phyloP scores from a whole-genome alignment of 495 filamentous ascomycete species.

The Neurospora sp. region DNA sequence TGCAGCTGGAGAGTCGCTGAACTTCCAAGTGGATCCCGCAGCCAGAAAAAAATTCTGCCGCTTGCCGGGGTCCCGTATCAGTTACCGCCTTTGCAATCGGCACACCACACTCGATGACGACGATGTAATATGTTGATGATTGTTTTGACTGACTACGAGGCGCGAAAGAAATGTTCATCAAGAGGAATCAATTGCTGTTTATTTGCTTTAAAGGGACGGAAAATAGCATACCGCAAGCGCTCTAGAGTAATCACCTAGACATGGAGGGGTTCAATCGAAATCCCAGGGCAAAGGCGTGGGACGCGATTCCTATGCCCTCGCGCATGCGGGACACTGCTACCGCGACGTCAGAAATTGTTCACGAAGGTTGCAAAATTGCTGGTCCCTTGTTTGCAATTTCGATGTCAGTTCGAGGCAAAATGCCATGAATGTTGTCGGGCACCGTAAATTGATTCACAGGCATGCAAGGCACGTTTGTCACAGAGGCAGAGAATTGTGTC shows the following conservation, averaged over 20 bases:
- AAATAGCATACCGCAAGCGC: not conserved
- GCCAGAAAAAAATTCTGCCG: not conserved
- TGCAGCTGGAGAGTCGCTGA: not conserved
- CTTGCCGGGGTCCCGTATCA: not conserved
- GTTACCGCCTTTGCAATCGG: not conserved
- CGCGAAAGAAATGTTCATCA: not conserved
- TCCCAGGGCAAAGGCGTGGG: not conserved
- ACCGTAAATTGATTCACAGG: not conserved
- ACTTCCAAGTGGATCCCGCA: not conserved
- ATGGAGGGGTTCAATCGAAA: not conserved
- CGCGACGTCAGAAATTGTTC: not conserved
- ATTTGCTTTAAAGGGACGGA: not conserved
- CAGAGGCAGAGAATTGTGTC: not conserved
- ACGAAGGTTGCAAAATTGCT: not conserved
- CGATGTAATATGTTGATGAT: not conserved
- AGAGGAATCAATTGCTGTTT: not conserved
- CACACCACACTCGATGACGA: not conserved
- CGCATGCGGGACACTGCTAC: not conserved
- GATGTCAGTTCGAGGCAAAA: conserved; percentile 6
- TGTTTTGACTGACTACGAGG: not conserved
- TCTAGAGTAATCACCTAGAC: not conserved
- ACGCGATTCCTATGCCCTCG: not conserved
- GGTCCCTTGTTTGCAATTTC: not conserved
- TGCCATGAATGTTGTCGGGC: not conserved
- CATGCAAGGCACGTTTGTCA: not conserved